Evolutionary conservation across 108 stramenopile genomes (phyloP).

Genomic region (Skeletonema grethae): DNA sequence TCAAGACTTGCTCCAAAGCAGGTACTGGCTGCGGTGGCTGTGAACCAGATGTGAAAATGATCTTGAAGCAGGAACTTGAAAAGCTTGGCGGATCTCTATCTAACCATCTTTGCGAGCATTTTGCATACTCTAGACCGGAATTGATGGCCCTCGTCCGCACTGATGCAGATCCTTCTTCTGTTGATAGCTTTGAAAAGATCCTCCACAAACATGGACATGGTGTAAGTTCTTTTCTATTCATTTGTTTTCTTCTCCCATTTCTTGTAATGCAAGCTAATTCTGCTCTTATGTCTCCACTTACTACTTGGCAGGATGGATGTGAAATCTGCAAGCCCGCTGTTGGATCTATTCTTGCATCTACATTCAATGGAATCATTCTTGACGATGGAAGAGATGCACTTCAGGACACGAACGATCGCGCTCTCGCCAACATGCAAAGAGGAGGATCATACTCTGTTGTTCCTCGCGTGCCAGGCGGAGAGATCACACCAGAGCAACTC

Average conservation of each 20-base stretch:
- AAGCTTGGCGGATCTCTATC: slow-evolving; percentile 80
- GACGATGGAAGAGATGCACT: slow-evolving; percentile 75
- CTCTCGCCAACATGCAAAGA: slow-evolving; percentile 93
- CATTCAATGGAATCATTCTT: slow-evolving; percentile 81
- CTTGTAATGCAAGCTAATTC: not conserved
- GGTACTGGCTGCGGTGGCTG: slow-evolving; percentile 95
- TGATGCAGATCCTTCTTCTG: slow-evolving; percentile 62
- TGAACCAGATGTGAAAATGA: slow-evolving; percentile 84
- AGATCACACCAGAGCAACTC: slow-evolving; percentile 85
- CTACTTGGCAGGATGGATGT: slow-evolving; percentile 65
- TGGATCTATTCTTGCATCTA: slow-evolving; percentile 84
- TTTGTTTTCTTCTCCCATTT: not conserved
- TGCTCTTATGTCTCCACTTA: not conserved
- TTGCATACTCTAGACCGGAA: slow-evolving; percentile 84
- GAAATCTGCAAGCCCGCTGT: slow-evolving; percentile 92
- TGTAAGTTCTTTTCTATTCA: slow-evolving; percentile 19
- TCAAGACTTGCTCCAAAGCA: slow-evolving; percentile 87
- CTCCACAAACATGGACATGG: slow-evolving; percentile 83
- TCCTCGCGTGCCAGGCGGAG: slow-evolving; percentile 93
- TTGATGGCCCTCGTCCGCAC: slow-evolving; percentile 84
- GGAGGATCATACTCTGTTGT: slow-evolving; percentile 95
- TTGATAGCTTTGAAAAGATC: slow-evolving; percentile 87
- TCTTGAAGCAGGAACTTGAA: slow-evolving; percentile 77
- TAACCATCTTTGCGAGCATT: slow-evolving; percentile 91
- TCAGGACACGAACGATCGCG: slow-evolving; percentile 93